Evolutionary conservation across 352 stramenopile species (phyloP).

Genomic region (Phytophthora megakarya): DNA sequence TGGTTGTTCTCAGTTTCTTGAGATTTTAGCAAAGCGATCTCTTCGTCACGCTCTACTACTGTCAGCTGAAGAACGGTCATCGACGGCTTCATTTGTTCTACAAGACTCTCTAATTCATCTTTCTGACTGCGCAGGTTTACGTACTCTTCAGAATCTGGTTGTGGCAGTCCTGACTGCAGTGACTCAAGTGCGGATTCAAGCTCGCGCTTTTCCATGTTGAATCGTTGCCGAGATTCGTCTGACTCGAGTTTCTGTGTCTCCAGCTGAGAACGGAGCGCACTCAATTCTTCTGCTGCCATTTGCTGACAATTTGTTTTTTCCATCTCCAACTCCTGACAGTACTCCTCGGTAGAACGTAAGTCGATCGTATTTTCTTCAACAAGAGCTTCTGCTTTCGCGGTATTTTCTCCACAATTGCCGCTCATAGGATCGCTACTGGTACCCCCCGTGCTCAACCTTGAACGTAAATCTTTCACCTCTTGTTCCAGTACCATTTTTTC

Average conservation of each 20-base stretch:
- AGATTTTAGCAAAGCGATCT: constrained; percentile 26
- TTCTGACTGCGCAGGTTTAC: constrained; percentile 8
- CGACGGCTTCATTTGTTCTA: constrained; percentile 21
- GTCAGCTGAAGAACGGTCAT: constrained; percentile 27
- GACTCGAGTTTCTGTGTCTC: constrained; percentile 31
- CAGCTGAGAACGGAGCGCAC: constrained; percentile 32
- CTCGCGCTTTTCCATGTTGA: constrained; percentile 28
- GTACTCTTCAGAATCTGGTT: constrained; percentile 2
- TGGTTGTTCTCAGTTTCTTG: neutral
- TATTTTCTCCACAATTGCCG: constrained; percentile 21
- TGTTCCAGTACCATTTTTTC: constrained; percentile 52
- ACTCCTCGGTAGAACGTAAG: constrained; percentile 24
- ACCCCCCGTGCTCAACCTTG: constrained; percentile 9
- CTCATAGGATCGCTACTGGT: neutral
- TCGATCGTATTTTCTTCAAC: constrained; percentile 28
- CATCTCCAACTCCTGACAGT: constrained; percentile 22
- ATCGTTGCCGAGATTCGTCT: constrained; percentile 10
- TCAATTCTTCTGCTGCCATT: constrained; percentile 43
- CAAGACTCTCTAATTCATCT: constrained; percentile 17
- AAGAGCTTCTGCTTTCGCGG: neutral
- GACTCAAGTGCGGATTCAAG: constrained; percentile 32
- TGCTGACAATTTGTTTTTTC: constrained; percentile 30
- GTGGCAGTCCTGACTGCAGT: constrained; percentile 2
- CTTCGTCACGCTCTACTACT: constrained; percentile 29
- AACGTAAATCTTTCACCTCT: constrained; percentile 45